Base-by-base conservation (phyloP, 1,284 basidiomycete species). In the Papiliotrema flavescens region DNA sequence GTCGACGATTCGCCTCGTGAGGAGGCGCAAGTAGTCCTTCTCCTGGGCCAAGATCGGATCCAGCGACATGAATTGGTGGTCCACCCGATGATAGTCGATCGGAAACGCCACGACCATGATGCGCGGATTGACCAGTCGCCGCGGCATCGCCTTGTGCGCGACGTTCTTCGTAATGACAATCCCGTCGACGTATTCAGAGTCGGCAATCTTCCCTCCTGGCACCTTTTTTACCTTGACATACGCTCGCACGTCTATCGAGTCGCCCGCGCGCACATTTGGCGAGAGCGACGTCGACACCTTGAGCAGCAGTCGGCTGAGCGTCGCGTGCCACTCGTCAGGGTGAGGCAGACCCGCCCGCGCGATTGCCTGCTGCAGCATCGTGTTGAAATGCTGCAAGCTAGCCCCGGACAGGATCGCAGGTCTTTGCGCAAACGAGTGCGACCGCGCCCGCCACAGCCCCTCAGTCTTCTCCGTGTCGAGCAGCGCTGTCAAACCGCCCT, bases 211-310 rank as follows among this genome's bases (percentile, higher is more conserved):
- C 13, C 96, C 96, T 14, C 96, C 96, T 0, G 96, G 94, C 19
- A 98, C 89, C 75, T 96, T 95, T 80, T 99, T 98, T 76, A 98
- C 94, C 79, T 98, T 98, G 61, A 98, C 90, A 65, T 96, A 97
- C 26, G 88, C 83, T 46, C 95, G 83, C 20, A 97, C 88, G 73
- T 98, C 95, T 82, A 96, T 94, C 32, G 75, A 76, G 66, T 96
- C 93, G 51, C 90, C 89, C 2, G 73, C 74, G 13, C 75, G 73
- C 2, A 79, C 73, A 42, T 79, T 73, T 0, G 78, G 75, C 9
- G 69, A 65, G 7, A 78, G 63, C 47, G 72, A 73, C 42, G 66
- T 69, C 8, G 72, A 74, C 4, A 76, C 70, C 62, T 68, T 69
- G 36, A 71, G 69, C 35, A 72, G 66, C 20, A 97, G 80, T 61